Base-by-base conservation (phyloP, 176 grass and related monocot species). In the Musa troglodytarum region DNA sequence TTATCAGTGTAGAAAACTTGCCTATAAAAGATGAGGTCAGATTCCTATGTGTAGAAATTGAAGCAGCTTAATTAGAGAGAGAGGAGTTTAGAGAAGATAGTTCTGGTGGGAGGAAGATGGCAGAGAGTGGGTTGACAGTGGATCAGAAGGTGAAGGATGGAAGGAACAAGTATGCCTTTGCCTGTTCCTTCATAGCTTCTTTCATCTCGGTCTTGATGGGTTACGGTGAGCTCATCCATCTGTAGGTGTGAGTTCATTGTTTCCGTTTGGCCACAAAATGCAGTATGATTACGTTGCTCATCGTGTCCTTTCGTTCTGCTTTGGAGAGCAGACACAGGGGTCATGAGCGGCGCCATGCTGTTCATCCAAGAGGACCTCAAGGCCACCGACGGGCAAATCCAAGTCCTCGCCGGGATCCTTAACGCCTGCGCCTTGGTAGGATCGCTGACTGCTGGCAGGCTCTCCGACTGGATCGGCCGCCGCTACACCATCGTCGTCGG, bases 331-430 rank as follows among this genome's bases (percentile, higher is more conserved):
- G 65, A 68, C 26, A 68, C 26, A 11, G 22, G 25, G 26, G 65
- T 68, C 12, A 68, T 68, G 65, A 68, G 65, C 13, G 65, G 65
- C 11, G 65, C 65, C 25, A 29, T 43, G 25, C 25, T 29, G 11
- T 68, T 68, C 65, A 43, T 68, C 65, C 5, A 68, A 68, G 65
- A 68, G 5, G 65, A 68, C 25, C 28, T 68, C 22, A 68, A 68
- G 65, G 34, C 34, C 22, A 68, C 10, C 13, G 65, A 68, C 13
- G 14, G 11, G 14, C 24, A 49, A 13, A 28, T 68, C 10, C 11
- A 68, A 16, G 25, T 68, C 25, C 65, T 68, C 13, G 65, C 65
- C 10, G 65, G 65, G 15, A 68, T 68, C 25, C 11, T 68, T 11
- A 68, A 68, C 28, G 6, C 34, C 1, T 68, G 26, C 25, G 22